These are phyloP conservation scores for Pseudogymnoascus sp. DNA, from an alignment of 2,329 filamentous ascomycete species.

Conservation along the genomic window DNA sequence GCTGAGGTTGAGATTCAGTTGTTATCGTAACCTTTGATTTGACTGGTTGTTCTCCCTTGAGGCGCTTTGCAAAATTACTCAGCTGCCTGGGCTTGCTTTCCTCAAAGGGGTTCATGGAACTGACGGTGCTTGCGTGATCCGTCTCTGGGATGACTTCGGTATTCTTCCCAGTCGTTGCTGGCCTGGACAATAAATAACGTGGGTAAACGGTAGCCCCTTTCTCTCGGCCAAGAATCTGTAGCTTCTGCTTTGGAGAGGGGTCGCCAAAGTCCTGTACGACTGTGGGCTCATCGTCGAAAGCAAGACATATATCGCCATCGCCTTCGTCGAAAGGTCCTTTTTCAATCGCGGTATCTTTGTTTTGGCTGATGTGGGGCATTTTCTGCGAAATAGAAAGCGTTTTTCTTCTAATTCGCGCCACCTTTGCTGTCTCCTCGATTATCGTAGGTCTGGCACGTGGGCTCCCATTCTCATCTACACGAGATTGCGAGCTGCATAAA, in stretches of 20 bases:
- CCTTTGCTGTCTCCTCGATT: background rate
- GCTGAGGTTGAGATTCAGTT: background rate
- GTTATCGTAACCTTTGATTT: background rate
- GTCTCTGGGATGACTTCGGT: background rate
- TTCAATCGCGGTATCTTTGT: background rate
- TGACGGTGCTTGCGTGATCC: background rate
- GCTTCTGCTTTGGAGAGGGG: background rate
- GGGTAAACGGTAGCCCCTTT: background rate
- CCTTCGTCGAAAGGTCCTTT: background rate
- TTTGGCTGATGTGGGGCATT: conserved; percentile 12
- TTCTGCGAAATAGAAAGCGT: conserved; percentile 14
- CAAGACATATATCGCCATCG: background rate
- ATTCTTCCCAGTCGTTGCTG: background rate
- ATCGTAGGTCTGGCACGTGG: conserved; percentile 14
- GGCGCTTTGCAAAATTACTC: background rate
- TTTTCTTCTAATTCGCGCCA: background rate
- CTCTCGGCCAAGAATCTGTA: background rate
- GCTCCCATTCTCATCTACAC: conserved; percentile 23
- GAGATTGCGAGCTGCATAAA: conserved; percentile 11
- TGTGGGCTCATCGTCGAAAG: background rate
- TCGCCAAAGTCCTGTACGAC: background rate
- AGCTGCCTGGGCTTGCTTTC: background rate
- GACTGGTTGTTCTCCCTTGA: background rate
- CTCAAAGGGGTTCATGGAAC: background rate
- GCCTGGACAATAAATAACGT: background rate